Base-by-base conservation (phyloP, 1,284 basidiomycete genomes). In the Amylostereum chailletii region DNA sequence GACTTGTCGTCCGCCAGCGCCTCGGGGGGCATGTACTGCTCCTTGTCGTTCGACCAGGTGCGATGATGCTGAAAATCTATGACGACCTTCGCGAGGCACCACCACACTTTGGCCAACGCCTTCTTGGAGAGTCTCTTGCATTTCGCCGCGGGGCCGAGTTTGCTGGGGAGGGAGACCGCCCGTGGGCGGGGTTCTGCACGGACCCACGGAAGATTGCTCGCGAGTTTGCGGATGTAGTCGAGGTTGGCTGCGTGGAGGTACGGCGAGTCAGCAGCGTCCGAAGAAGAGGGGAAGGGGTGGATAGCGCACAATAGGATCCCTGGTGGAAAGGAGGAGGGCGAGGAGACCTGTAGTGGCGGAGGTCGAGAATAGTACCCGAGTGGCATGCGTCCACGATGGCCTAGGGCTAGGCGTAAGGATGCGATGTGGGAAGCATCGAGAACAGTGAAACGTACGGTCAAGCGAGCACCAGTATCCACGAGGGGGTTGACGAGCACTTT, bases 371-470 rank as follows among this genome's bases (percentile, higher is more conserved):
- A 1, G 49, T 27, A 4, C 51, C 50, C 3, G 51, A 52, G 32
- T 52, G 43, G 27, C 51, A 51, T 3, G 51, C 38, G 31, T 51
- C 51, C 6, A 46, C 5, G 42, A 51, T 42, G 11, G 42, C 49
- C 51, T 51, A 29, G 6, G 37, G 1, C 1, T 19, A 1, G 19
- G 19, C 19, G 19, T 19, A 19, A 19, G 33, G 19, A 5, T 0
- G 11, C 30, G 9, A 51, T 34, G 27, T 26, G 11, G 34, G 9
- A 1, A 26, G 5, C 11, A 27, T 41, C 6, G 8, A n/a, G 9
- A 33, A 6, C 2, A 7, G 4, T 10, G 26, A 51, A 26, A 2
- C 49, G 26, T 29, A 51, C 51, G 0, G 39, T 51, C 32, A 51
- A n/a, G 27, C 49, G 51, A n/a, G 34, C 10, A 11, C 49, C 39